phyloP scores from a whole-genome alignment of 2,329 filamentous ascomycete genomes.

The Boeremia lycopersici region DNA sequence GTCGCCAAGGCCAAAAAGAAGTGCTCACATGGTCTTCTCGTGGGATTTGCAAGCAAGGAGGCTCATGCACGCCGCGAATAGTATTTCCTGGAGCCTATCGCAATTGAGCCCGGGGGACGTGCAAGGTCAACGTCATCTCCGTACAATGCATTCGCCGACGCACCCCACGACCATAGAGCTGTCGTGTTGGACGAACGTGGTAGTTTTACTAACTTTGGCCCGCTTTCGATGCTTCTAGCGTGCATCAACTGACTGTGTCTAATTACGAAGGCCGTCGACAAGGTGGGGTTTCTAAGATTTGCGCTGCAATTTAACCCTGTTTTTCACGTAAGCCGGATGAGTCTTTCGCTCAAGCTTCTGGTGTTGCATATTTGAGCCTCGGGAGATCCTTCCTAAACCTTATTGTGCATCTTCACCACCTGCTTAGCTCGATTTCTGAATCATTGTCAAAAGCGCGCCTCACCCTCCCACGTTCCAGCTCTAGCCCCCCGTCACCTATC shows the following conservation, averaged over 20 bases:
- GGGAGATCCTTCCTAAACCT: conserved; percentile 21
- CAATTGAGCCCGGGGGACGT: conserved; percentile 13
- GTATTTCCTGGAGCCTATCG: conserved; percentile 20
- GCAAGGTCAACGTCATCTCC: conserved; percentile 25
- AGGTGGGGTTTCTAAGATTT: conserved; percentile 26
- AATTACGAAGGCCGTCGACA: conserved; percentile 17
- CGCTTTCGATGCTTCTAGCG: conserved; percentile 27
- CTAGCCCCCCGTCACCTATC: conserved; percentile 15
- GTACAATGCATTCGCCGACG: conserved; percentile 20
- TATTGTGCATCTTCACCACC: conserved; percentile 14
- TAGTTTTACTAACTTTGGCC: conserved; percentile 24
- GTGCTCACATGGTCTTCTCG: conserved; percentile 10
- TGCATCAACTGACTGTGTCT: conserved; percentile 20
- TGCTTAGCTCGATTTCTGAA: conserved; percentile 7
- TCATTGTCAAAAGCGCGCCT: conserved; percentile 14
- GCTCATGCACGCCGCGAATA: conserved; percentile 19
- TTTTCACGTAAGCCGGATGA: conserved; percentile 22
- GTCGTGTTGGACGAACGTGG: conserved; percentile 32
- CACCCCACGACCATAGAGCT: conserved; percentile 36
- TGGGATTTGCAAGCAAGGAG: conserved; percentile 17
- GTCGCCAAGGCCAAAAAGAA: conserved; percentile 6
- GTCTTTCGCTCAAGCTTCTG: conserved; percentile 18
- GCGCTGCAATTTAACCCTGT: conserved; percentile 23
- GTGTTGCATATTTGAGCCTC: conserved; percentile 24
- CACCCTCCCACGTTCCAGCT: conserved; percentile 16